phyloP scores from a whole-genome alignment of 371 early-diverging fungal genomes.

The Mortierella sp. region DNA sequence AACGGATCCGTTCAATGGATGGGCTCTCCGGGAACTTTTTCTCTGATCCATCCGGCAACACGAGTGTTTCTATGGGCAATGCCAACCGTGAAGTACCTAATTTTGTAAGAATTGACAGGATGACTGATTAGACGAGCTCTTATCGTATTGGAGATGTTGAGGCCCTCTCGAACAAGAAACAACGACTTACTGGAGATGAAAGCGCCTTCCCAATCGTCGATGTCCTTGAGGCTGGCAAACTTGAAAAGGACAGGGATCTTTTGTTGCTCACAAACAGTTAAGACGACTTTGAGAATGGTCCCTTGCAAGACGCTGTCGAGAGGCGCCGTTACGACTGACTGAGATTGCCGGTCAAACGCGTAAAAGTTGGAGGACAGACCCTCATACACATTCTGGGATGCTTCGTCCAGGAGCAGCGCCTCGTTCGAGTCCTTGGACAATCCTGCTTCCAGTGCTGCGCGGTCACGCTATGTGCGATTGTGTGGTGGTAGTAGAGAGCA shows the following conservation, averaged over 20 bases:
- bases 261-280: slow-evolving; percentile 63
- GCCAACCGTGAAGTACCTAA: slow-evolving; percentile 65
- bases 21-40: slow-evolving; percentile 14
- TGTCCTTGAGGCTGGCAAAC: slow-evolving; percentile 63
- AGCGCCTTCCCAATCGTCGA: slow-evolving; percentile 69
- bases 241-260: slow-evolving; percentile 62
- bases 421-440: slow-evolving; percentile 66
- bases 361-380: slow-evolving; percentile 78
- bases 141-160: background rate
- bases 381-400: slow-evolving; percentile 66
- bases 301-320: slow-evolving; percentile 70
- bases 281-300: slow-evolving; percentile 60
- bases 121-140: background rate
- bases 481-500: background rate
- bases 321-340: slow-evolving; percentile 66
- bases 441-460: slow-evolving; percentile 47
- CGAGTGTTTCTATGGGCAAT: slow-evolving; percentile 63
- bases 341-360: slow-evolving; percentile 53
- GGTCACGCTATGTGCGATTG: slow-evolving; percentile 13
- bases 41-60: slow-evolving; percentile 19
- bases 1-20: slow-evolving; percentile 18
- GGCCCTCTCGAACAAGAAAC: background rate
- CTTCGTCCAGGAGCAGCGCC: slow-evolving; percentile 65
- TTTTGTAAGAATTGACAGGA: background rate
- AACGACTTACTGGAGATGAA: slow-evolving; percentile 66